Percentiles rank a stretch among this genome's conserved stretches.
Evolutionary conservation across 106 monocot genomes (phyloP).

Genomic region (Iris macrosiphon): DNA sequence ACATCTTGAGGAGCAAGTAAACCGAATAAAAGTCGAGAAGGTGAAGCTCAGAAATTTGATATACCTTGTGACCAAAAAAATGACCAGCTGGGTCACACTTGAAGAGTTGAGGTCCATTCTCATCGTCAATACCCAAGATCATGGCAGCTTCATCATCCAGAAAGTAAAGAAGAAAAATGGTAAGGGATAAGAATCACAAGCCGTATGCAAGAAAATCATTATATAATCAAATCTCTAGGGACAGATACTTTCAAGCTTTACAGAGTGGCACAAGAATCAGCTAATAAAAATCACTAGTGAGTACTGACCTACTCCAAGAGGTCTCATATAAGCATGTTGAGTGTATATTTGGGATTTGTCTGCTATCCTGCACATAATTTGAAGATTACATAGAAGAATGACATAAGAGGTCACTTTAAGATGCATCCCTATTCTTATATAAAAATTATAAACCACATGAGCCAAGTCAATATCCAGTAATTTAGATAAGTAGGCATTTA

Average conservation of each 20-base stretch:
- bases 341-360: slow-evolving; percentile 97
- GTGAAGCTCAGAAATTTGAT: not conserved
- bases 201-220: not conserved
- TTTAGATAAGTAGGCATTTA: too few species aligned
- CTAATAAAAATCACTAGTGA: too few species aligned
- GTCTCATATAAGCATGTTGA: slow-evolving; percentile 99
- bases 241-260: too few species aligned
- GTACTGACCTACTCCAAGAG: slow-evolving; percentile 96
- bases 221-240: too few species aligned
- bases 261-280: too few species aligned
- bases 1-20: too few species aligned
- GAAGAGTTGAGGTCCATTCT: slow-evolving; percentile 93
- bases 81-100: slow-evolving; percentile 99
- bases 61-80: slow-evolving; percentile 99
- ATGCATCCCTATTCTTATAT: too few species aligned
- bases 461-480: too few species aligned
- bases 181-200: slow-evolving; percentile 7
- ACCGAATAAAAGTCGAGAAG: not conserved
- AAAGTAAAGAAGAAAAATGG: not conserved
- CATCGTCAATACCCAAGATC: slow-evolving; percentile 96
- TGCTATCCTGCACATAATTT: slow-evolving; percentile 74
- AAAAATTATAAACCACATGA: too few species aligned
- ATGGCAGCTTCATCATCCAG: slow-evolving; percentile 73
- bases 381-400: slow-evolving; percentile 1
- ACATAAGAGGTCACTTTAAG: too few species aligned